Evolutionary conservation across 2,329 filamentous ascomycete species (phyloP).

Genomic region (Arthroderma uncinatum): DNA sequence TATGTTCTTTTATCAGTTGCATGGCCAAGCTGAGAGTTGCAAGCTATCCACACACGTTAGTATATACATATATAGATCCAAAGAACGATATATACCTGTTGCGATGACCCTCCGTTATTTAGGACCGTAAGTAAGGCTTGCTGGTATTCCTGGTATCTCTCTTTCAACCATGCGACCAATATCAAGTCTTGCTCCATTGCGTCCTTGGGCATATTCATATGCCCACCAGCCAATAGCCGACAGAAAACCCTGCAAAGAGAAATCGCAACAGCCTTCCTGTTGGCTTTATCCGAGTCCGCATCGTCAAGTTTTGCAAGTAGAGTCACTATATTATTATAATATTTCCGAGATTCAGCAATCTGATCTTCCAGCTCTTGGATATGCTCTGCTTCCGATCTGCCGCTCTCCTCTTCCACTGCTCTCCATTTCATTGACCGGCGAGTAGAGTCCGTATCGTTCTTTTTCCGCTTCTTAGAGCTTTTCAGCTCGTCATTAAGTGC

Average conservation of each 20-base stretch:
- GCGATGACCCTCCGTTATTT: conserved; percentile 47
- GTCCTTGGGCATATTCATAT: conserved; percentile 53
- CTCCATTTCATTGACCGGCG: conserved; percentile 25
- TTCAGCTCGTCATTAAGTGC: conserved; percentile 2
- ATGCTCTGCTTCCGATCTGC: conserved; percentile 41
- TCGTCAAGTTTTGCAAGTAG: conserved; percentile 51
- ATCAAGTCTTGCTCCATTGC: conserved; percentile 62
- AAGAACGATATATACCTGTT: conserved; percentile 25
- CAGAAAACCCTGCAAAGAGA: conserved; percentile 80
- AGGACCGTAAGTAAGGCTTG: conserved; percentile 51
- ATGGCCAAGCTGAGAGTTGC: conserved; percentile 69
- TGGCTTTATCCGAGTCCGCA: conserved; percentile 30
- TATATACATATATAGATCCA: not conserved
- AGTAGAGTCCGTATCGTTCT: conserved; percentile 22
- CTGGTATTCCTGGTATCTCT: conserved; percentile 61
- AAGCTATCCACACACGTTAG: conserved; percentile 33
- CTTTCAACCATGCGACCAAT: conserved; percentile 67
- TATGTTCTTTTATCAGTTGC: conserved; percentile 73
- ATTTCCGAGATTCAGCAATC: conserved; percentile 72
- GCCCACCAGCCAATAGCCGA: conserved; percentile 63
- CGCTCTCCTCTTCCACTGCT: conserved; percentile 33
- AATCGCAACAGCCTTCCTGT: conserved; percentile 58
- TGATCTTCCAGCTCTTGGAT: conserved; percentile 68
- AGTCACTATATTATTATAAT: conserved; percentile 81
- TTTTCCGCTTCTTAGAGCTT: conserved; percentile 31